Base-by-base conservation (phyloP, 2,329 filamentous ascomycete genomes). In the Gyromitra esculenta region DNA sequence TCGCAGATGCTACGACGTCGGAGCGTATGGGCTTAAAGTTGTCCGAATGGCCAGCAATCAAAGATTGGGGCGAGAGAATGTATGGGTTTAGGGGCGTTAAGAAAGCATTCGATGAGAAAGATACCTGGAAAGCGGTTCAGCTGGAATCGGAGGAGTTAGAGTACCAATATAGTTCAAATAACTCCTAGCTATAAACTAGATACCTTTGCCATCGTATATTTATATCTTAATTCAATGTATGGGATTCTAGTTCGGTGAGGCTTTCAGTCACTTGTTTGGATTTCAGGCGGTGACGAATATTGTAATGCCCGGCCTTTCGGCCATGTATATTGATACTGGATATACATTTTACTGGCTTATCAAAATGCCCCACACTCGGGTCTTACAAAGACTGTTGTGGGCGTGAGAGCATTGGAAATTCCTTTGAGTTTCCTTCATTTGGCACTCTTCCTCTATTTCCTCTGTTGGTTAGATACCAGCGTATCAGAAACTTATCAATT, bases 61-160 rank as follows among this genome's bases (percentile, higher is more conserved):
- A 59, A 11, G 54, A 9, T 37, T 59, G 54, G 54, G 13, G 31
- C 7, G 4, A 59, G 2, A 35, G 54, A 37, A 13, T 59, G 54
- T 59, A 59, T 25, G 54, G 1, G 13, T 59, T 35, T 59, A 59
- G 21, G 31, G 54, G 54, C 0, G 54, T 59, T 59, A 59, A 59
- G 13, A 59, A 59, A n/a, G 54, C 11, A 15, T 59, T 59, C 6
- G 25, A 59, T 39, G 54, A 59, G n/a, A 59, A 37, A 37, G 54
- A 59, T 59, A 37, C 54, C 1, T 37, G 54, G 54, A 59, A 59
- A 59, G 54, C 54, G 25, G 54, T 59, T 35, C 25, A 35, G 54
- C 54, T 59, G 13, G 54, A 59, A 37, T 35, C 13, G 13, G 25
- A 59, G 31, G 54, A 59, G 9, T 35, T 9, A n/a, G 11, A n/a